Base-by-base conservation (phyloP, 768 basidiomycete genomes). In the Baorangia bicolor region DNA sequence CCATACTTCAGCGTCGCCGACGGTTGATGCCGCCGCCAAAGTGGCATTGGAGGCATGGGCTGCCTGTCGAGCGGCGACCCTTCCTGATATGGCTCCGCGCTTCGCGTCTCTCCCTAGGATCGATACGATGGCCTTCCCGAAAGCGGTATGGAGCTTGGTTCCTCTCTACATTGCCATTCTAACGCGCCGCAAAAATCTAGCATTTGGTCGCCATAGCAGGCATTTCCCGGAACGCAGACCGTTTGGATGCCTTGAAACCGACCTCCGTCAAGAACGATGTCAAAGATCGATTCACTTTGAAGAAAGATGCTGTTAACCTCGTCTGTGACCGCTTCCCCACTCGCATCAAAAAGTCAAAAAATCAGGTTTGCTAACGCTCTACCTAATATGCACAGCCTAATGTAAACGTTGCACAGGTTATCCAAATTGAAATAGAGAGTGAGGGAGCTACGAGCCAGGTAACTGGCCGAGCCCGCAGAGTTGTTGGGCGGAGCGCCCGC, bases 161-260 rank as follows among this genome's bases (percentile, higher is more conserved):
- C 18, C 9, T 39, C 20, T 34, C n/a, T 14, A 18, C 16, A 2
- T 20, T 25, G 18, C 34, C 21, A 1, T 7, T 31, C 49, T 62
- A 4, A 52, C 47, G 10, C 6, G 51, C 55, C 10, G 51, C 39
- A 28, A 54, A 28, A 27, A 39, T 31, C 10, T 61, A 79, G 81
- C 70, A 70, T 35, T 70, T 88, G 8, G 55, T 66, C 18, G 72
- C 77, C 20, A 63, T 87, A 2, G 71, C 78, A 1, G 84, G 77
- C 59, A 69, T 80, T 46, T 73, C 75, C 14, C 75, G 71, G 6
- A 76, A 82, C 43, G 67, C 76, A 2, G 74, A 79, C 14, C 76
- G 78, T 9, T 70, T 83, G 16, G 76, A 81, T 18, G 70, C 78
- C 18, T 57, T 75, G 52, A 84, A 84, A 59, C 82, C 86, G 0